Evolutionary conservation across 2,329 filamentous ascomycete species (phyloP).

Genomic region (Orbilia blumenaviensis): DNA sequence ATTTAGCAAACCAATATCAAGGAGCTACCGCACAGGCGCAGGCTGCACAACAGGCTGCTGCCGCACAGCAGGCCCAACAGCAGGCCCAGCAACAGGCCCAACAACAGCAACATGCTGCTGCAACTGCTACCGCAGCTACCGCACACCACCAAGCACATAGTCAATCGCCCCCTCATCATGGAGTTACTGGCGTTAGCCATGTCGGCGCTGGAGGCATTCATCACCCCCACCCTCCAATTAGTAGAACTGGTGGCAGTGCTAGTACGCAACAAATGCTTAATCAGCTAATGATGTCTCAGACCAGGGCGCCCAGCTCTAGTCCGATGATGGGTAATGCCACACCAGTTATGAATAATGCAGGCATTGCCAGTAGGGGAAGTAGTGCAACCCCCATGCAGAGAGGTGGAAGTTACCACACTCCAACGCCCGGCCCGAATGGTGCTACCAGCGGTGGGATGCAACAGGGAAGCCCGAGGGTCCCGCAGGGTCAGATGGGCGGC

Average conservation of each 20-base stretch:
- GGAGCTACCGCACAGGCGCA: conserved; percentile 3
- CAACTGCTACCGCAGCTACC: background rate
- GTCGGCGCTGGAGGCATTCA: conserved; percentile 49
- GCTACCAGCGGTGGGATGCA: conserved; percentile 14
- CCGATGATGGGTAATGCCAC: conserved; percentile 53
- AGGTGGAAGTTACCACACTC: conserved; percentile 47
- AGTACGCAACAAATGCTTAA: conserved; percentile 48
- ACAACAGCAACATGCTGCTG: conserved; percentile 30
- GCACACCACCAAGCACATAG: conserved; percentile 41
- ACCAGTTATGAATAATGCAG: conserved; percentile 34
- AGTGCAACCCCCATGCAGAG: conserved; percentile 53
- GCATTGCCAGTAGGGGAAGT: conserved; percentile 26
- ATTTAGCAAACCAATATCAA: conserved; percentile 34
- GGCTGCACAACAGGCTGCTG: background rate
- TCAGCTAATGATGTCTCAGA: conserved; percentile 51
- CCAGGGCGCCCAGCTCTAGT: conserved; percentile 44
- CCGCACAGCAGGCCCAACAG: conserved; percentile 1
- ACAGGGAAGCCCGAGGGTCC: conserved; percentile 36
- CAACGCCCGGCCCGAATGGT: conserved; percentile 31
- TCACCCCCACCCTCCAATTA: conserved; percentile 45
- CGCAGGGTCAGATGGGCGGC: conserved; percentile 30
- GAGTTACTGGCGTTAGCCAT: conserved; percentile 21
- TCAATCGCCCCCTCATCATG: conserved; percentile 31
- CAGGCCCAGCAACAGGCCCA: conserved; percentile 21
- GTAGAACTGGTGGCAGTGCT: conserved; percentile 26